Evolutionary conservation across 768 basidiomycete species (phyloP), one percentile per base, ranked within the genome.

Genomic region (Phaeotremella skinneri): DNA sequence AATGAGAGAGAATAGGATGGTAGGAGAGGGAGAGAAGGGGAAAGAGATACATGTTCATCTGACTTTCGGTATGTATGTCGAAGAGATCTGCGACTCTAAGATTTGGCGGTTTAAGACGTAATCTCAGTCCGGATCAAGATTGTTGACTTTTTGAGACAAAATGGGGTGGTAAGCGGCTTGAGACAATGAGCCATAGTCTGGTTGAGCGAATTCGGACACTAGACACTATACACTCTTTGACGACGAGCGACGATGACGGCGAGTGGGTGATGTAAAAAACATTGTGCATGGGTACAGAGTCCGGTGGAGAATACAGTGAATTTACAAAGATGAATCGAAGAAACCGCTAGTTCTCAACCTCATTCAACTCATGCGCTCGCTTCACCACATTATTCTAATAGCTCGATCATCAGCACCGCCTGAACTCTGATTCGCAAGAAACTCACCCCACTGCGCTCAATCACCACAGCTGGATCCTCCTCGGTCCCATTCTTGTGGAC

Each of bases 401-500:
- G 23, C 11, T 27, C 2, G 49, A 20, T 29, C 32, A 39, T 13
- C 7, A 21, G 43, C 34, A 21, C 23, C 39, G 31, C 11, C 26
- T 26, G n/a, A 37, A 54, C 13, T 5, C 26, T 20, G 37, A 31
- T 59, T 34, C 47, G 52, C 29, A 23, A 17, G 13, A 30, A 2
- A 79, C 81, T 64, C 62, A 81, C 82, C 21, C 81, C 81, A 29
- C 78, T 66, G 30, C 81, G 76, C 27, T 77, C 62, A 52, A 83
- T 82, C 59, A 80, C 80, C 26, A 83, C 79, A 3, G 81, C 82
- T 1, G 83, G 81, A 70, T 83, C 82, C 11, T 79, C 82, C 39
- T 79, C 78, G 34, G 68, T 77, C 1, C 78, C 82, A 21, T 80
- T 82, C 54, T 81, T 79, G 2, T 70, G 73, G 41, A 82, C 77